Percentiles rank a stretch among this genome's conserved stretches.
Conservation (phyloP, 257 asterid genomes). For the Solanum habrochaites region DNA sequence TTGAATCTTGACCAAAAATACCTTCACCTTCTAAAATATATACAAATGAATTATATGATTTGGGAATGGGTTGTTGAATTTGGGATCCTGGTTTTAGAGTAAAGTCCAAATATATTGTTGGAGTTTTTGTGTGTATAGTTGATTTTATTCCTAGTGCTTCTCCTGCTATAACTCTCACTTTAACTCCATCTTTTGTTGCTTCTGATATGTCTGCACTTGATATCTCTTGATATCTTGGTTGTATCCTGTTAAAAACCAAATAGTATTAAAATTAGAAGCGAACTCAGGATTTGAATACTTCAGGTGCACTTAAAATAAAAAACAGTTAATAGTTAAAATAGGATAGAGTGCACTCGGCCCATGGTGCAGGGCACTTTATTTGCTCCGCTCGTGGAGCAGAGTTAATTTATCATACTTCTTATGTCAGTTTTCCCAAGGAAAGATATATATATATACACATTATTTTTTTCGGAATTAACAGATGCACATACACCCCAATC, state of each 20-base stretch:
- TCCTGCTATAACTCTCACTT: conserved; percentile 70
- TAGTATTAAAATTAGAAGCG: fast-evolving
- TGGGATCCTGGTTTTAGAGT: conserved; percentile 56
- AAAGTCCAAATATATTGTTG: conserved; percentile 80
- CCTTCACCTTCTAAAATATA: conserved; percentile 84
- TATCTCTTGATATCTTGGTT: conserved; percentile 84
- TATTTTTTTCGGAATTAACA: too few species aligned
- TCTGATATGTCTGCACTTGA: conserved; percentile 45
- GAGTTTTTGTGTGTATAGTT: conserved; percentile 59
- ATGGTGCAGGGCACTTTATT: too few species aligned
- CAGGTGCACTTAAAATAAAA: too few species aligned
- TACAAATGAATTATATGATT: conserved; percentile 64
- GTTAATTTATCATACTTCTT: too few species aligned
- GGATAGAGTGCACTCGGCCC: too few species aligned
- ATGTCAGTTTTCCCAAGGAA: too few species aligned
- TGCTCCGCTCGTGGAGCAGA: too few species aligned
- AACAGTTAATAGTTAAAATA: too few species aligned
- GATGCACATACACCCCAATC: fast-evolving
- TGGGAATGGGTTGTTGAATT: conserved; percentile 53
- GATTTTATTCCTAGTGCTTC: conserved; percentile 62
- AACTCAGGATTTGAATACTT: too few species aligned
- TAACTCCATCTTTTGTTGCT: conserved; percentile 47
- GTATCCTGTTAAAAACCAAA: conserved; percentile 26
- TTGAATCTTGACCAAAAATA: conserved; percentile 19
- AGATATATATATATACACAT: too few species aligned